phyloP scores from a whole-genome alignment of 768 basidiomycete species.

The Asterophora parasitica region DNA sequence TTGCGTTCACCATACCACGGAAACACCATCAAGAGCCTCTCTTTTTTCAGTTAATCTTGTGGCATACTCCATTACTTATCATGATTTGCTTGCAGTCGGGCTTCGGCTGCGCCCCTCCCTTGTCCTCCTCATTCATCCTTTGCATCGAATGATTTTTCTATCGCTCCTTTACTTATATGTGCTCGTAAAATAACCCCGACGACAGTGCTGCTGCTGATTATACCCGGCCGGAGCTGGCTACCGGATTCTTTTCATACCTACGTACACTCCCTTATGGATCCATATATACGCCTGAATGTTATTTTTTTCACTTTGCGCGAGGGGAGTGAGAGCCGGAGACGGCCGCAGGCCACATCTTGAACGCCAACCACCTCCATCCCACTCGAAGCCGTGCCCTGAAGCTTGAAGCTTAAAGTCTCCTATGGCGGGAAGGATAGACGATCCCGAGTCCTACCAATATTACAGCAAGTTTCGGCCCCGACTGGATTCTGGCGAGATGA shows the following conservation, averaged over 20 bases:
- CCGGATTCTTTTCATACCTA: slow-evolving; percentile 14
- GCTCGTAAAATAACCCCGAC: neutral
- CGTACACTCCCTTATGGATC: slow-evolving; percentile 13
- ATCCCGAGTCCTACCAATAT: no score
- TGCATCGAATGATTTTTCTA: no score
- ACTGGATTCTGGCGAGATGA: no score
- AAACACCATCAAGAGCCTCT: neutral
- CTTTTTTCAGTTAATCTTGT: neutral
- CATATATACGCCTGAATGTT: slow-evolving; percentile 2
- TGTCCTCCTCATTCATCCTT: no score
- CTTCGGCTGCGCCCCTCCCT: slow-evolving; percentile 12
- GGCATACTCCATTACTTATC: slow-evolving; percentile 3
- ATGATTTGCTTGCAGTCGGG: neutral
- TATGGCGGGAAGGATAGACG: no score
- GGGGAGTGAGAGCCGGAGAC: neutral
- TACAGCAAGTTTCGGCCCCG: no score
- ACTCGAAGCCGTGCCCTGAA: no score
- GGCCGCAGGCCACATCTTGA: no score
- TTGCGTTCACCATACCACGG: no score
- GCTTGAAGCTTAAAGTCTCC: no score
- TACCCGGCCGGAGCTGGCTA: slow-evolving; percentile 20
- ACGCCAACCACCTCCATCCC: no score
- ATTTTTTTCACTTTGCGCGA: neutral
- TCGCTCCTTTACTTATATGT: neutral
- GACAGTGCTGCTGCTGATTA: slow-evolving; percentile 17